Evolutionary conservation across 164 flowering plant species (phyloP).

Genomic region (Saururus chinensis): DNA sequence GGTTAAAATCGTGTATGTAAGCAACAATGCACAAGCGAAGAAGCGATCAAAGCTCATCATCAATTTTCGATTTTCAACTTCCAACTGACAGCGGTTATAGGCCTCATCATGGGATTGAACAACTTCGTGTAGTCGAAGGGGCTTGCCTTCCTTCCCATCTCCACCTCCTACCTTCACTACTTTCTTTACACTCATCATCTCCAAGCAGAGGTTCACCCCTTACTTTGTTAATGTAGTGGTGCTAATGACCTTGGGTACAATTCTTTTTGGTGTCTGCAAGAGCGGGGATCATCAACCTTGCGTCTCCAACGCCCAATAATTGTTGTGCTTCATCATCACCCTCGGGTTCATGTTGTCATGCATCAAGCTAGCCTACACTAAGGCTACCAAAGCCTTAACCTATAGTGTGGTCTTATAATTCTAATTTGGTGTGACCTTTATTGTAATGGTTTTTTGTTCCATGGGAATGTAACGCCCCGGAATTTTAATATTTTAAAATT

Average conservation of each 20-base stretch:
- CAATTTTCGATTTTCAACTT: constrained; percentile 6
- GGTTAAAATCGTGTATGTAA: too few relatives aligned
- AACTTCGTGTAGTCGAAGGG: constrained; percentile 15
- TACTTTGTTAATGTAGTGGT: constrained; percentile 20
- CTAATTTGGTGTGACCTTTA: constrained; percentile 10
- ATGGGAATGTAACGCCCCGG: constrained; percentile 17
- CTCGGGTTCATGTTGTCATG: too few relatives aligned
- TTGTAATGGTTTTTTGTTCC: constrained; percentile 14
- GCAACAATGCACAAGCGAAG: too few relatives aligned
- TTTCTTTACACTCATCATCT: constrained; percentile 17
- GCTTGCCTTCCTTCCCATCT: too few relatives aligned
- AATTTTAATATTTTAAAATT: too few relatives aligned
- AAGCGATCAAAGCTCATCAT: too few relatives aligned
- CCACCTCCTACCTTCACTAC: constrained; percentile 20
- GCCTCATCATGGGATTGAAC: constrained; percentile 10
- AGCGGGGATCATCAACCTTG: constrained; percentile 13
- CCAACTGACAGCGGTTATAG: constrained; percentile 4
- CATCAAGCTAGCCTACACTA: too few relatives aligned
- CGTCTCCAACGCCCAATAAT: constrained; percentile 10
- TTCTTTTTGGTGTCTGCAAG: constrained; percentile 14
- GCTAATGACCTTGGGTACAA: constrained; percentile 18
- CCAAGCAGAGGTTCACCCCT: constrained; percentile 17
- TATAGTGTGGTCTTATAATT: constrained; percentile 19
- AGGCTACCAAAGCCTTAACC: too few relatives aligned
- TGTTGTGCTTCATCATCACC: constrained; percentile 15